phyloP scores from a whole-genome alignment of 1,139 yeast genomes.

The Debaryomyces psychrophilus region DNA sequence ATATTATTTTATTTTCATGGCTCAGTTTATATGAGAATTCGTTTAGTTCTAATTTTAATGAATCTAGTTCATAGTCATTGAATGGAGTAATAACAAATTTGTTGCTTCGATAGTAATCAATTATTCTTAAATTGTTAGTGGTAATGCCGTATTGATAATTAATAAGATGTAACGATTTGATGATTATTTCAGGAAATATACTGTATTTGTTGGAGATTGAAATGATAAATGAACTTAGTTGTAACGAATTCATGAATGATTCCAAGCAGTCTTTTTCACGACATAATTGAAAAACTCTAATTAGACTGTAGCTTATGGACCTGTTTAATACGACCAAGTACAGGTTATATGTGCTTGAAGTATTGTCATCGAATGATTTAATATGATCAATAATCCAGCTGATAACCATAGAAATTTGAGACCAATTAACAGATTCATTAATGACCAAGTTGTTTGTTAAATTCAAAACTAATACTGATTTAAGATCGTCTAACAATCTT shows the following conservation, averaged over 20 bases:
- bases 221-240: constrained; percentile 13
- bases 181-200: constrained; percentile 17
- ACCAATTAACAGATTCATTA: constrained; percentile 32
- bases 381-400: constrained; percentile 36
- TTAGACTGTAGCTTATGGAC: constrained; percentile 27
- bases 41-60: constrained; percentile 6
- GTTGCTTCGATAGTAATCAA: constrained; percentile 21
- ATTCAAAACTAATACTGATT: constrained; percentile 35
- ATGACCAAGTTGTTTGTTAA: constrained; percentile 33
- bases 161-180: constrained; percentile 25
- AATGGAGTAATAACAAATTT: constrained; percentile 22
- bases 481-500: constrained; percentile 27
- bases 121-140: constrained; percentile 12
- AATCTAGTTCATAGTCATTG: constrained; percentile 19
- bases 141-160: constrained; percentile 20
- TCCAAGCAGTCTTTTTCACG: constrained; percentile 21
- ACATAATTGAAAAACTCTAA: constrained; percentile 28
- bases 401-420: constrained; percentile 30
- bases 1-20: constrained; percentile 3
- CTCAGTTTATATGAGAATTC: constrained; percentile 1
- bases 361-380: constrained; percentile 16
- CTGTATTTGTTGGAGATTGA: constrained; percentile 9
- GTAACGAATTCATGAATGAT: constrained; percentile 22
- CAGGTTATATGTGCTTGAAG: constrained; percentile 7
- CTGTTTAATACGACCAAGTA: constrained; percentile 18